These are phyloP conservation scores for Piper longum DNA, from an alignment of 164 flowering plant genomes.

Conservation along the genomic window DNA sequence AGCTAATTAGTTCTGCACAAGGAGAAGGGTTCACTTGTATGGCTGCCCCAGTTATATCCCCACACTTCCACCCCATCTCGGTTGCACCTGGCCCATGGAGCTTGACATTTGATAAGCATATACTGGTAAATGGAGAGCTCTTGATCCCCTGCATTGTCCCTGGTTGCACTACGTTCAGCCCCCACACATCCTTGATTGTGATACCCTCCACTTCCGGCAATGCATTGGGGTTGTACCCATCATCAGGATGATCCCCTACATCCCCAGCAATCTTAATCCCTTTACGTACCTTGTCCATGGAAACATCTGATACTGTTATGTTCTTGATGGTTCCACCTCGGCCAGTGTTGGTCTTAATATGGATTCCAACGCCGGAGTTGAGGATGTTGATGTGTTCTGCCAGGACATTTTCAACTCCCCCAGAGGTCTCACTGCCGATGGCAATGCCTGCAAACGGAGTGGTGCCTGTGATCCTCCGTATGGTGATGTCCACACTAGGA, in stretches of 20 bases:
- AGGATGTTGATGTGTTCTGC: conserved; percentile 64
- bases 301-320: conserved; percentile 48
- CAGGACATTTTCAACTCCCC: conserved; percentile 60
- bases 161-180: conserved; percentile 49
- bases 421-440: conserved; percentile 90
- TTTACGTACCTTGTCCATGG: conserved; percentile 48
- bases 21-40: conserved; percentile 56
- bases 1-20: conserved; percentile 45
- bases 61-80: conserved; percentile 5
- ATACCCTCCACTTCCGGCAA: conserved; percentile 56
- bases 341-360: conserved; percentile 74
- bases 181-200: conserved; percentile 46
- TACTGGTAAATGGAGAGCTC: conserved; percentile 58
- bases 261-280: conserved; percentile 75
- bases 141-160: conserved; percentile 61
- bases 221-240: conserved; percentile 56
- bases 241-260: conserved; percentile 89
- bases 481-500: conserved; percentile 57
- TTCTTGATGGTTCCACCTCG: conserved; percentile 71
- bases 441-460: conserved; percentile 93
- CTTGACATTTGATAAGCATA: conserved; percentile 61
- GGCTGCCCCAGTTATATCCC: conserved; percentile 65
- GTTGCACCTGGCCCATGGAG: conserved; percentile 29
- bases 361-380: conserved; percentile 67
- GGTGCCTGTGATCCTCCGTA: conserved; percentile 72